Percentiles rank a stretch among this genome's conserved stretches.
Evolutionary conservation across 164 flowering plant species (phyloP).

Genomic region (Protea cynaroides): DNA sequence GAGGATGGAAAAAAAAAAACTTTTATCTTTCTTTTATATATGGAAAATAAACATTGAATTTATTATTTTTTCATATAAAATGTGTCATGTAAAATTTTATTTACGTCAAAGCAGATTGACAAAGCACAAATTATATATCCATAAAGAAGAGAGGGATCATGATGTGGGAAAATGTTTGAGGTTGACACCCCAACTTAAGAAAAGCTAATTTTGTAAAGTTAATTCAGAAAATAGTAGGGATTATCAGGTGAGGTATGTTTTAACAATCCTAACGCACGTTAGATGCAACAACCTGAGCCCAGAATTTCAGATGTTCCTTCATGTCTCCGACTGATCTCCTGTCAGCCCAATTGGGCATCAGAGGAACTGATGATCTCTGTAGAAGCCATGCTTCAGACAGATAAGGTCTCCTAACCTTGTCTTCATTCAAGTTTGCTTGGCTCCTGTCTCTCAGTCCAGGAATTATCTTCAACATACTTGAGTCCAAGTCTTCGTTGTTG

Average conservation of each 20-base stretch:
- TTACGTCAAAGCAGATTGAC: too few relatives aligned
- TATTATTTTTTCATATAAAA: too few relatives aligned
- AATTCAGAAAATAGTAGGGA: background rate
- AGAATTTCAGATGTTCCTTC: slow-evolving; percentile 70
- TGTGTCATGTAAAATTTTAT: too few relatives aligned
- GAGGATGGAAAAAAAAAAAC: too few relatives aligned
- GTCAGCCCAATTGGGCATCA: slow-evolving; percentile 34
- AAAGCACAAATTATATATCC: too few relatives aligned
- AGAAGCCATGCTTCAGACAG: slow-evolving; percentile 57
- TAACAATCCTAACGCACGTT: slow-evolving; percentile 34
- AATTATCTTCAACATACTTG: slow-evolving; percentile 34
- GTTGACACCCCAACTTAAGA: too few relatives aligned
- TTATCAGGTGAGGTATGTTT: background rate
- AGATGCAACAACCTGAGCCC: slow-evolving; percentile 87
- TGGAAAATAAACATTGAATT: too few relatives aligned
- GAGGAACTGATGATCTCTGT: slow-evolving; percentile 27
- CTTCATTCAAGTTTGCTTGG: slow-evolving; percentile 6
- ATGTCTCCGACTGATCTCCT: slow-evolving; percentile 40
- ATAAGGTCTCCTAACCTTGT: slow-evolving; percentile 39
- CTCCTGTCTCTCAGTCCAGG: slow-evolving; percentile 50
- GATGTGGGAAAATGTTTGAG: too few relatives aligned
- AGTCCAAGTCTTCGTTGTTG: slow-evolving; percentile 33
- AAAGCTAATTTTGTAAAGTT: too few relatives aligned
- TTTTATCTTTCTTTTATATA: too few relatives aligned
- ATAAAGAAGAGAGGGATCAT: too few relatives aligned